Base-by-base conservation (phyloP, 805 yeast genomes). In the Ascoidea rubescens region DNA sequence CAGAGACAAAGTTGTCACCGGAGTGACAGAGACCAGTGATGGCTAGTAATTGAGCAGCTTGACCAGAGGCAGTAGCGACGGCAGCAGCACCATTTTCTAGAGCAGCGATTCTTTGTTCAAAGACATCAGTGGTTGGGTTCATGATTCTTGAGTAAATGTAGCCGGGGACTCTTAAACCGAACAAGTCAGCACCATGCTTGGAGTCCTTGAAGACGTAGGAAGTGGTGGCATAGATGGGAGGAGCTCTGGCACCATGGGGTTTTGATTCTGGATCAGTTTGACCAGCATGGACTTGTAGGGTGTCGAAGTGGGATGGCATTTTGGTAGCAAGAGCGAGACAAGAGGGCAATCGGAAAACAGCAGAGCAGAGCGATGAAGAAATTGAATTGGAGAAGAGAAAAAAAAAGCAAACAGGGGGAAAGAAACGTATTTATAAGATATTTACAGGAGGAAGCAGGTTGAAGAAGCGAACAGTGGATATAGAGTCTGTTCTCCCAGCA, bases 271-370 rank as follows among this genome's bases (percentile, higher is more conserved):
- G 71, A 59, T 86, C 90, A 55, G 74, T 75, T 71, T 89, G 96
- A 58, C 99, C 99, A 52, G 96, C 96, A 69, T 91, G 98, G 60
- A 91, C 78, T 73, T 91, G 96, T 54, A 86, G 74, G 33, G 96
- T 90, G 62, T 90, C 96, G 62, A 87, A 88, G 62, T 84, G 90
- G 43, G 82, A 77, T 45, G 81, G 79, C 73, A 70, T 70, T 31
- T 37, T 46, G 28, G 28, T 21, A 21, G 28, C 28, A 21, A 21
- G 28, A 21, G 28, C 3, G 28, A 21, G 28, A 21, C 28, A 21
- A 21, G 28, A 21, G 28, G 28, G 28, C 28, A 21, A 21, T 21
- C 28, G 3, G 3, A 21, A 21, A 21, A 21, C 28, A 21, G 28
- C 28, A 21, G 28, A 21, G 28, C 28, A 21, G 28, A 21, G 28